Conservation (phyloP, 2,329 filamentous ascomycete genomes). For the Sarocladium oryzae region DNA sequence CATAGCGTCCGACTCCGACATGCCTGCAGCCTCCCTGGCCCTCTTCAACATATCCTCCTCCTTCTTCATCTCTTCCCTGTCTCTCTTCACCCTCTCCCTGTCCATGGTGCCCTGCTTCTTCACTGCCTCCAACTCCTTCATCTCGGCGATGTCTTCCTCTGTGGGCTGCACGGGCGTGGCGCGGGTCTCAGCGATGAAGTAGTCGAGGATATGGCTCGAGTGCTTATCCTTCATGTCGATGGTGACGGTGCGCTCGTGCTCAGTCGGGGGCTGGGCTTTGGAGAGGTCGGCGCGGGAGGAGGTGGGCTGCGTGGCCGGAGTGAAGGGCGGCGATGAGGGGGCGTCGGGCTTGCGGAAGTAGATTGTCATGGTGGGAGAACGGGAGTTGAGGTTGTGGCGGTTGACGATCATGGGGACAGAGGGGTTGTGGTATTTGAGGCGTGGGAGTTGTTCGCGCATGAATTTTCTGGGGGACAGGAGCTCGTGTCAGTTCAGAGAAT, state of each 20-base stretch:
- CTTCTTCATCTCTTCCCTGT: conserved; percentile 50
- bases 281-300: conserved; percentile 43
- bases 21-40: conserved; percentile 32
- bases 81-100: conserved; percentile 44
- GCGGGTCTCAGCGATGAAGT: conserved; percentile 56
- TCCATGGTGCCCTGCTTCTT: conserved; percentile 46
- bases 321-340: conserved; percentile 19
- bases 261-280: conserved; percentile 40
- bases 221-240: conserved; percentile 59
- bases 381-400: conserved; percentile 51
- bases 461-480: conserved; percentile 59
- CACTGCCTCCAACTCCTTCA: conserved; percentile 51
- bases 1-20: conserved; percentile 23
- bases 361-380: conserved; percentile 57
- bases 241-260: conserved; percentile 43
- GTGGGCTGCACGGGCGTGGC: conserved; percentile 52
- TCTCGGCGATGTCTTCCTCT: conserved; percentile 50
- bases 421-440: conserved; percentile 93
- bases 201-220: conserved; percentile 55
- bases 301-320: conserved; percentile 31
- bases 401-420: conserved; percentile 75
- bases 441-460: conserved; percentile 75
- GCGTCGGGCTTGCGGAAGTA: conserved; percentile 45
- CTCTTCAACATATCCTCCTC: conserved; percentile 48
- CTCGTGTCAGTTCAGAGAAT: too few species aligned